Percentiles rank a stretch among this genome's conserved stretches.
Evolutionary conservation across 768 basidiomycete species (phyloP).

Genomic region (Lactarius quietus): DNA sequence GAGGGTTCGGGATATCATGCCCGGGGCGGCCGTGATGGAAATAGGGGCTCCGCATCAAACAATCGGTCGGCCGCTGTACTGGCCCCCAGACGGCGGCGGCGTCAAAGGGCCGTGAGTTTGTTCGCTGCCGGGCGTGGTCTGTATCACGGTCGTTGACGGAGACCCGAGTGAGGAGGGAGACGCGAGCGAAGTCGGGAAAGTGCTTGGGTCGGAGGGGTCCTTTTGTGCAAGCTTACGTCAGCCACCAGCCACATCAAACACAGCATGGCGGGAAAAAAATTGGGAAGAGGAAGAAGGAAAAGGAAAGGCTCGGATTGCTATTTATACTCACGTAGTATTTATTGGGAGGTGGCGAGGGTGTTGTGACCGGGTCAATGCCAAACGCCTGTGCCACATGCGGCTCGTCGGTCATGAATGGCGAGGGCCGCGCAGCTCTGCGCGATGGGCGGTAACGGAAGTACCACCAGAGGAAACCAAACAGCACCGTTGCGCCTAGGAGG

Average conservation of each 20-base stretch:
- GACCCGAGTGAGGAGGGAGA: neutral
- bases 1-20: neutral
- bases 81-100: neutral
- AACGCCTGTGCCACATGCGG: neutral
- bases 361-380: neutral
- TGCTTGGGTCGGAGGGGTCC: conserved; percentile 14
- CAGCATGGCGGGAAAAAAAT: neutral
- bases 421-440: neutral
- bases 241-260: neutral
- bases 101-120: neutral
- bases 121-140: neutral
- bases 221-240: neutral
- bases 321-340: conserved; percentile 9
- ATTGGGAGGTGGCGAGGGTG: neutral
- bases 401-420: conserved; percentile 2
- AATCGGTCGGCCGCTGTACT: conserved; percentile 8
- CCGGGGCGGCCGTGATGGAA: neutral
- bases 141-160: neutral
- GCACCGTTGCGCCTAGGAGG: neutral
- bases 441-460: neutral
- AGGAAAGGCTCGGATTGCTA: neutral
- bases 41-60: neutral
- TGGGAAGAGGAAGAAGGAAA: neutral
- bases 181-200: neutral
- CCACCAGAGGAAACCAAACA: neutral